Evolutionary conservation across 306 rosid species (phyloP), one percentile per base, ranked within the genome.

Genomic region (Begonia masoniana): DNA sequence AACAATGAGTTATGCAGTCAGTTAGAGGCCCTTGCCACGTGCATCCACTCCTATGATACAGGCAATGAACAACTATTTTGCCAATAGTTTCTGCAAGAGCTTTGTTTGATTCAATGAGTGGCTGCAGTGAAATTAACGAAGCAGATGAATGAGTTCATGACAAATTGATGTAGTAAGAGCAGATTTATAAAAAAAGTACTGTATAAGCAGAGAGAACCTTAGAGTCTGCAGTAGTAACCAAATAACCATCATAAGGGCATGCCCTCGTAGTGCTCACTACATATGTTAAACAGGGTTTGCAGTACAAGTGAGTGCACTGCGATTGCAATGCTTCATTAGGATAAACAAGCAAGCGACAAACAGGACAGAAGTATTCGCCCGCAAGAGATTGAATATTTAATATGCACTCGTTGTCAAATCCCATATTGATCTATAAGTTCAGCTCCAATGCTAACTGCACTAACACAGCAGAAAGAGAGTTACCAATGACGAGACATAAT

Each of bases 351-450:
- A 86, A 68, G 13, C 96, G 93, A 71, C 99, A 92, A 43, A 92
- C 96, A 0, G 99, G 96, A 63, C 96, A 92, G 72, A 92, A 92
- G 62, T 86, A 92, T 76, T 92, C 96, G 50, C 99, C 99, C 6
- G 95, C 96, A 68, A 92, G 94, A 54, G 96, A 73, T 59, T 86
- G 99, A 73, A 92, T 86, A 68, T 83, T 92, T 64, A 86, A 75
- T 58, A 92, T 83, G 79, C 99, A 92, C 68, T 92, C 96, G 24
- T 81, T 92, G 73, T 92, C 99, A 68, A 92, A 92, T 43, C 99
- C 99, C 99, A 92, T 92, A 24, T 45, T 48, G 59, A 68, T 55
- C 65, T 43, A 17, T 14, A 12, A 64, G 39, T 59, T 47, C 60
- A 42, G 53, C 81, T 65, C 79, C 79, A 78, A 74, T 69, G 62